Conservation (phyloP, 805 yeast genomes). For the Saturnispora gosingensis region DNA sequence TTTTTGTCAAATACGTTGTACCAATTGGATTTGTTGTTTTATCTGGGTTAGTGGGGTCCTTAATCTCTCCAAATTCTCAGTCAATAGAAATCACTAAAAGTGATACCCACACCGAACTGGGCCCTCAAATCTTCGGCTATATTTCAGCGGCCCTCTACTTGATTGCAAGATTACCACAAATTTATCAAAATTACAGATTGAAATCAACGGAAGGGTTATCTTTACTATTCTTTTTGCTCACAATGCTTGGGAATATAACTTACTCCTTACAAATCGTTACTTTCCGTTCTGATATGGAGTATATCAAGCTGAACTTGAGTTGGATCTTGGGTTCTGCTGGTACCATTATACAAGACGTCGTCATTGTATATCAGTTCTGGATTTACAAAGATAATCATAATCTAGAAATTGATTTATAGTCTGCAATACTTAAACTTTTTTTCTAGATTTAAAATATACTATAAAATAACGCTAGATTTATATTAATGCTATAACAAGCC, state of each 20-base stretch:
- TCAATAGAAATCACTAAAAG: constrained; percentile 9
- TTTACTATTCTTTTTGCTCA: constrained; percentile 65
- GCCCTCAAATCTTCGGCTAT: constrained; percentile 63
- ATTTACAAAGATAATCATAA: constrained; percentile 31
- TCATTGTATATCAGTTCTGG: constrained; percentile 61
- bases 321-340: constrained; percentile 78
- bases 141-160: constrained; percentile 58
- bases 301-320: constrained; percentile 53
- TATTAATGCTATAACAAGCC: not conserved
- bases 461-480: not conserved
- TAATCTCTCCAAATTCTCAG: constrained; percentile 33
- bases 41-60: constrained; percentile 55
- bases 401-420: not conserved
- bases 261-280: constrained; percentile 66
- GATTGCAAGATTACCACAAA: constrained; percentile 75
- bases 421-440: not conserved
- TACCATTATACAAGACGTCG: constrained; percentile 59
- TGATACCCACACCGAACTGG: constrained; percentile 9
- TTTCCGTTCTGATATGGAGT: constrained; percentile 52
- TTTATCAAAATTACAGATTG: constrained; percentile 66
- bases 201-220: constrained; percentile 82
- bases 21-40: constrained; percentile 54
- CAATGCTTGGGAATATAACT: constrained; percentile 66
- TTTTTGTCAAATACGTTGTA: constrained; percentile 41
- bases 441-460: not conserved